Percentiles rank a stretch among this genome's conserved stretches.
phyloP scores from a whole-genome alignment of 768 basidiomycete species.

The Tricholoma furcatifolium region DNA sequence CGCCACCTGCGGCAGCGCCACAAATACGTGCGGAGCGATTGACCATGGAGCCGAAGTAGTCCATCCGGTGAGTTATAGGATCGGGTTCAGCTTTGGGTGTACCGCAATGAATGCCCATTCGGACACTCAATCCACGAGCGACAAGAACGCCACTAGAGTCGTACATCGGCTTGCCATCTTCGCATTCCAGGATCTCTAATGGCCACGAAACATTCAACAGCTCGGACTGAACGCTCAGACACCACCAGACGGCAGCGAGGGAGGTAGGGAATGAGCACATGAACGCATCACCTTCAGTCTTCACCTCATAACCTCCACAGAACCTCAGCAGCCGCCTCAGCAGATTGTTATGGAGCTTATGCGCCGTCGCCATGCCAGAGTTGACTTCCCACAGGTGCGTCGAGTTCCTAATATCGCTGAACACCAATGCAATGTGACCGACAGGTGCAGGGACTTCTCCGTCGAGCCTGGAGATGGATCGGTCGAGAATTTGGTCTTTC shows the following conservation, averaged over 20 bases:
- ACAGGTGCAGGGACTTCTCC: constrained; percentile 81
- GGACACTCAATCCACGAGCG: constrained; percentile 86
- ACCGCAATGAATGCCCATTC: constrained; percentile 98
- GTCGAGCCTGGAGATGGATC: constrained; percentile 60
- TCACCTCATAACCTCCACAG: constrained; percentile 97
- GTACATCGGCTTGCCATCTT: constrained; percentile 81
- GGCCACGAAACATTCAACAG: constrained; percentile 88
- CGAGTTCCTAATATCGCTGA: constrained; percentile 97
- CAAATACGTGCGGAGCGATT: constrained; percentile 89
- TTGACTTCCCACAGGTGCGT: constrained; percentile 97
- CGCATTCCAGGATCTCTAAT: constrained; percentile 86
- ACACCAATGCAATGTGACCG: constrained; percentile 90
- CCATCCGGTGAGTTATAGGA: constrained; percentile 92
- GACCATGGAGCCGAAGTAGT: constrained; percentile 96
- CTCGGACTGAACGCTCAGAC: constrained; percentile 79
- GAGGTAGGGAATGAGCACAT: constrained; percentile 97
- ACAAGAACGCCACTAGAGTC: constrained; percentile 68
- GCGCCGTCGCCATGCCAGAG: constrained; percentile 91
- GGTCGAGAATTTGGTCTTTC: constrained; percentile 57
- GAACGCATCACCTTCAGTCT: constrained; percentile 99
- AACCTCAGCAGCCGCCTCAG: constrained; percentile 82
- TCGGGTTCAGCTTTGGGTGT: constrained; percentile 87
- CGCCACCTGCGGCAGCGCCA: constrained; percentile 83
- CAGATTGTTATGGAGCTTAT: constrained; percentile 85
- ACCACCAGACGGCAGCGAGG: constrained; percentile 87